phyloP scores from a whole-genome alignment of 1,139 yeast species.

The Nakaseomyces nivariensis region DNA sequence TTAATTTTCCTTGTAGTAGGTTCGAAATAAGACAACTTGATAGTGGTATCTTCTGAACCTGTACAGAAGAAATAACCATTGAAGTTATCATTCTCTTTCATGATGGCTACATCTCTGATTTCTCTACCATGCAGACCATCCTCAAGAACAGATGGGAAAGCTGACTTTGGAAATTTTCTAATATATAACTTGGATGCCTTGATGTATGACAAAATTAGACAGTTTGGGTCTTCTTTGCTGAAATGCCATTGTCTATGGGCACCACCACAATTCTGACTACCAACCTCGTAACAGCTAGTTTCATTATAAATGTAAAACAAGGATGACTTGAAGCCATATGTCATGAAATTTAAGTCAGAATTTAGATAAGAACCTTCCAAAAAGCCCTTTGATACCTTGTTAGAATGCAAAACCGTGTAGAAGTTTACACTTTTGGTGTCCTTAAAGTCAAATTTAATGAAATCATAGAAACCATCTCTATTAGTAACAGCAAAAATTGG shows the following conservation, averaged over 20 bases:
- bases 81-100: conserved; percentile 20
- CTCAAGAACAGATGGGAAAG: conserved; percentile 30
- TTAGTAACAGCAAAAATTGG: conserved; percentile 39
- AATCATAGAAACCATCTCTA: conserved; percentile 54
- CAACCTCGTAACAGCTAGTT: conserved; percentile 59
- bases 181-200: conserved; percentile 41
- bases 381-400: conserved; percentile 63
- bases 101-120: conserved; percentile 55
- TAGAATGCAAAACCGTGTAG: conserved; percentile 40
- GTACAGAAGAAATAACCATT: conserved; percentile 42
- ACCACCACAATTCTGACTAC: conserved; percentile 80
- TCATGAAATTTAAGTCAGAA: conserved; percentile 40
- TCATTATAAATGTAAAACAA: conserved; percentile 78
- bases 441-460: conserved; percentile 13
- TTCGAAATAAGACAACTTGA: conserved; percentile 44
- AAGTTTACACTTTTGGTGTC: conserved; percentile 4
- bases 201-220: conserved; percentile 39
- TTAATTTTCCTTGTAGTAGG: conserved; percentile 33
- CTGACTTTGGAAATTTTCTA: conserved; percentile 24
- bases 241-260: conserved; percentile 73
- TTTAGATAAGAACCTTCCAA: conserved; percentile 59
- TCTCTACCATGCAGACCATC: conserved; percentile 89
- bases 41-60: conserved; percentile 84
- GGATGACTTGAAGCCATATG: conserved; percentile 78
- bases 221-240: conserved; percentile 12